Evolutionary conservation across 805 yeast genomes (phyloP), one percentile per base, ranked within the genome.

Genomic region (Tetrapisispora taiwanensis): DNA sequence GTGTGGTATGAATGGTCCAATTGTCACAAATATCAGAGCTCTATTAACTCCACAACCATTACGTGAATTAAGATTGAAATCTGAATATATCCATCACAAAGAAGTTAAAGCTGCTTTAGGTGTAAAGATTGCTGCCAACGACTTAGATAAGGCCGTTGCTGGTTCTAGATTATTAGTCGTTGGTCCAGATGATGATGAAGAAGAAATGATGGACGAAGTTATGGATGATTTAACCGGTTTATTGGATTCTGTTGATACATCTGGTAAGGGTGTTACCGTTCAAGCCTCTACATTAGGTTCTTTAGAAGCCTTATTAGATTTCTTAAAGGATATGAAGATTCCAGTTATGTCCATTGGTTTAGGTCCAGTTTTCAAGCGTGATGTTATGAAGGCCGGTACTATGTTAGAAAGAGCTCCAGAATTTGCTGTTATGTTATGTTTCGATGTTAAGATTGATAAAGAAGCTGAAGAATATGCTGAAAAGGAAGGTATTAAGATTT

Each of bases 261-360:
- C 89, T 39, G 99, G 98, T 59, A 79, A 78, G 63, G 99, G 99
- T 78, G 99, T 92, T 45, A 86, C 88, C 55, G 99, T 92, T 39
- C 99, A 92, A 71, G 97, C 98, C 1, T 88, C 97, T 6, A 92
- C 99, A 18, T 76, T 92, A 60, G 99, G 99, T 75, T 89, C 98
- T 36, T 73, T 92, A 58, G 99, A 92, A 71, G 99, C 99, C 3
- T 72, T 92, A 54, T 75, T 92, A 51, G 97, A 90, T 67, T 92
- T 92, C 86, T 76, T 92, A 65, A 90, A 90, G 69, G 95, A 86
- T 59, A 86, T 89, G 97, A 92, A 92, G 75, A 92, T 92, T 67
- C 99, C 99, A 18, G 99, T 92, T 31, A 88, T 90, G 96, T 84
- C 96, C 30, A 89, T 92, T 61, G 95, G 97, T 44, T 75, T 92